Percentiles rank a stretch among this genome's conserved stretches.
Conservation (phyloP, 495 filamentous ascomycete species). For the Pseudoneurospora amorphoporcata region DNA sequence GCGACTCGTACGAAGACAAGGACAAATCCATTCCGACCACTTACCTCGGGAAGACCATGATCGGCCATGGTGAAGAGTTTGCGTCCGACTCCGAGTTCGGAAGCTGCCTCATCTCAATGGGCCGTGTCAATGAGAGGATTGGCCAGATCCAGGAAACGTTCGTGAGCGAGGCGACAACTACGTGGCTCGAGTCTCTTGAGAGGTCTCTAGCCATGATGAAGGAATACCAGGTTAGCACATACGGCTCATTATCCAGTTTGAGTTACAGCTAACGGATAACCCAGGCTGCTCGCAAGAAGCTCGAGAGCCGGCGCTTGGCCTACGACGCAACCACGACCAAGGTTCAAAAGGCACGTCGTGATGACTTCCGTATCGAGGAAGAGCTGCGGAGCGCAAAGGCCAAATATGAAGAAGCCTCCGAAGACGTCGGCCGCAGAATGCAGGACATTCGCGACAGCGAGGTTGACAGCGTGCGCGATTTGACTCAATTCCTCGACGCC, state of each 20-base stretch:
- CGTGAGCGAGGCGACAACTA: slow-evolving; percentile 66
- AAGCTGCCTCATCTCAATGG: slow-evolving; percentile 73
- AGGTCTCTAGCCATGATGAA: slow-evolving; percentile 91
- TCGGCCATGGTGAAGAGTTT: slow-evolving; percentile 88
- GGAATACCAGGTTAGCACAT: slow-evolving; percentile 65
- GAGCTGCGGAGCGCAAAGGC: slow-evolving; percentile 84
- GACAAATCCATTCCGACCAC: slow-evolving; percentile 70
- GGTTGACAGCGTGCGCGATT: slow-evolving; percentile 68
- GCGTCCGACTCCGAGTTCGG: slow-evolving; percentile 87
- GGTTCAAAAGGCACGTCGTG: slow-evolving; percentile 87
- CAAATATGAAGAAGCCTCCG: slow-evolving; percentile 93
- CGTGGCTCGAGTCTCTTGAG: slow-evolving; percentile 88
- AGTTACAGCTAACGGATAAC: slow-evolving; percentile 7
- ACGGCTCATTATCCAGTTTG: background rate
- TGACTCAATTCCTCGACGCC: slow-evolving; percentile 75
- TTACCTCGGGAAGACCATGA: slow-evolving; percentile 79
- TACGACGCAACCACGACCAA: slow-evolving; percentile 88
- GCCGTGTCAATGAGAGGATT: slow-evolving; percentile 78
- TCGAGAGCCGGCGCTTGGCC: slow-evolving; percentile 79
- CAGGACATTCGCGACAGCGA: slow-evolving; percentile 93
- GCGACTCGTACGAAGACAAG: slow-evolving; percentile 72
- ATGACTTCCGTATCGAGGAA: slow-evolving; percentile 89
- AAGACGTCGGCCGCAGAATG: slow-evolving; percentile 90
- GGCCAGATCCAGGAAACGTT: slow-evolving; percentile 82
- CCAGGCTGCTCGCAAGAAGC: slow-evolving; percentile 82